Evolutionary conservation across 805 yeast genomes (phyloP), one percentile per base, ranked within the genome.

Genomic region (Suhomyces emberorum): DNA sequence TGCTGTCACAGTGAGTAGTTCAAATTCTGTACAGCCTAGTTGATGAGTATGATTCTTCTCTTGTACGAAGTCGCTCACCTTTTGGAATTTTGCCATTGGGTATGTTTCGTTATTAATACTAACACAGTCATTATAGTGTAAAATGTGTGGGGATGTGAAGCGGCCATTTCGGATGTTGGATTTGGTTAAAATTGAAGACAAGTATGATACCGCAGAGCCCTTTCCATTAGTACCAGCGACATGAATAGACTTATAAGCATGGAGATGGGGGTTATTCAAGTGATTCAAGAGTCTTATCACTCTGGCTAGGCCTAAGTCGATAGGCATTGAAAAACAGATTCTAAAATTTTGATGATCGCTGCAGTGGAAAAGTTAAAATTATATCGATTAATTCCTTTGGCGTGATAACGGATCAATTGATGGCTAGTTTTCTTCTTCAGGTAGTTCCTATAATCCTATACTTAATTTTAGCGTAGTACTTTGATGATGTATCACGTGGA

Each of bases 181-280:
- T 10, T 57, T 55, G 15, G 76, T 69, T 17, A 89, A 58, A 2
- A 82, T 68, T 12, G 88, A 77, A 3, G 88, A 71, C 7, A 93
- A 40, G 54, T 88, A 89, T 0, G 96, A 81, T 40, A 95, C 79
- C 0, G 89, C 85, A 0, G 97, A 88, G 0, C 98, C 98, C 54
- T 91, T 91, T 0, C 98, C 98, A 54, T 91, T 91, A 7, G 98
- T 91, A 0, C 98, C 98, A 0, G 96, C 96, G 3, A 93, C 74
- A 54, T 93, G 98, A n/a, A 93, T 65, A 0, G 88, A 79, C 42
- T 76, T 75, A 51, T 78, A 77, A 4, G 63, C 48, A 11, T 55
- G 43, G 8, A 57, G 48, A 26, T 87, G 93, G 0, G 96, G 97
- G 48, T 79, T 75, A 0, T 87, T 88, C 15, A 88, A 62, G 24